phyloP scores from a whole-genome alignment of 495 filamentous ascomycete species.

The Amniculicola lignicola region DNA sequence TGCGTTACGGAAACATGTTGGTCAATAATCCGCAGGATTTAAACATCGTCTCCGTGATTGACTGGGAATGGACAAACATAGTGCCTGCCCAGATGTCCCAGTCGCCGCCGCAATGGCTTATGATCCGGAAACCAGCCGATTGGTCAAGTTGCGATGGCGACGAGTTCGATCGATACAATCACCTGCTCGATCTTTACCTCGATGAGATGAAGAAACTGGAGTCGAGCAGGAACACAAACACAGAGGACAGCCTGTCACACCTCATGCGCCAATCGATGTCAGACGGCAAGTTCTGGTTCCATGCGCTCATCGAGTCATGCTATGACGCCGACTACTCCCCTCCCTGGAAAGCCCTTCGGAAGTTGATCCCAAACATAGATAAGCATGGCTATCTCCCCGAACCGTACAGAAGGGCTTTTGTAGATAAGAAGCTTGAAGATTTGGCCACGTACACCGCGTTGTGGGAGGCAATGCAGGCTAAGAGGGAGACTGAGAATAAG shows the following conservation, averaged over 20 bases:
- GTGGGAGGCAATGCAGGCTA: background rate
- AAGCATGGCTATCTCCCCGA: conserved; percentile 3
- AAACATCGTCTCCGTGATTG: conserved; percentile 17
- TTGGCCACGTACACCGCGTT: background rate
- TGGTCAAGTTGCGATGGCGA: too few relatives aligned
- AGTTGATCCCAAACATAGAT: conserved; percentile 14
- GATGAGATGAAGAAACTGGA: too few relatives aligned
- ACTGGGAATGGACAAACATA: conserved; percentile 20
- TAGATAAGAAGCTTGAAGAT: background rate
- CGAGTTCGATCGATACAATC: too few relatives aligned
- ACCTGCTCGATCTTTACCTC: too few relatives aligned
- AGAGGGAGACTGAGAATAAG: too few relatives aligned
- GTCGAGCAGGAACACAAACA: too few relatives aligned
- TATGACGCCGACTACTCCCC: conserved; percentile 4
- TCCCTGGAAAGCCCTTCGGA: conserved; percentile 17
- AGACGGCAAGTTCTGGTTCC: conserved; percentile 23
- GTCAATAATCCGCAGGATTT: conserved; percentile 20
- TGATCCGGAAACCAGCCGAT: too few relatives aligned
- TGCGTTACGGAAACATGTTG: conserved; percentile 25
- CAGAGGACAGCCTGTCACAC: too few relatives aligned
- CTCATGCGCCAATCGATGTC: too few relatives aligned
- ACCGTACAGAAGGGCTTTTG: conserved; percentile 5
- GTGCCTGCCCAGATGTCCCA: too few relatives aligned
- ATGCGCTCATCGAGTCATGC: conserved; percentile 12
- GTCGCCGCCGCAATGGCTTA: too few relatives aligned